Evolutionary conservation across 768 basidiomycete species (phyloP), one percentile per base, ranked within the genome.

Genomic region (Astraeus odoratus): DNA sequence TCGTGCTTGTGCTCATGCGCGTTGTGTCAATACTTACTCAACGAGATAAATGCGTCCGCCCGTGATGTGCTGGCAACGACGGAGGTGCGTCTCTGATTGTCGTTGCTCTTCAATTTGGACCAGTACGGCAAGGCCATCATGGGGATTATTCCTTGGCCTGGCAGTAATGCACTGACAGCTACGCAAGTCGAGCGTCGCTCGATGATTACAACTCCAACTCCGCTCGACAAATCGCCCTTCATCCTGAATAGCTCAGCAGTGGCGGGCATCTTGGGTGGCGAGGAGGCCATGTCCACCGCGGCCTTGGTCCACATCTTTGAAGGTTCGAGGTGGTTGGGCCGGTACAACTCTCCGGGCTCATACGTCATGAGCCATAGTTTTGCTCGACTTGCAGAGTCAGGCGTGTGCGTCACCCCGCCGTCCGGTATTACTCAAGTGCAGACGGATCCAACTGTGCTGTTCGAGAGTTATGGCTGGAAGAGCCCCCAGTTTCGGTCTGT

Each of bases 241-340:
- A 50, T 7, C 2, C 64, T 66, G 22, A 54, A 66, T 37, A 25
- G 57, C 0, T 58, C 59, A 9, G 66, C 63, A 5, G 53, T 68
- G 1, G 64, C 57, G 3, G 65, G 65, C 2, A 62, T 68, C 29
- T 66, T 67, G 13, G 67, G 66, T 26, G 67, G 66, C 12, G 64
- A 67, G 19, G 66, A 68, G 24, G 63, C 67, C 10, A 52, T 68
- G 26, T 58, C 67, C 9, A 66, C 66, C 24, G 67, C 66, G 67
- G 53, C 58, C 7, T 60, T 63, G 22, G 56, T 67, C 2, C 64
- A 65, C 39, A 30, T 67, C 2, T 63, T 58, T 49, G 25, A 50
- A 22, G 60, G 58, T 1, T 52, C 63, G 53, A 56, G 29, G 39
- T 68, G 59, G 62, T 25, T 67, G 7, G 66, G 67, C 5, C 66